Percentiles rank a stretch among this genome's conserved stretches.
Evolutionary conservation across 169 alveolate species (phyloP).

Genomic region (Neospora caninum): DNA sequence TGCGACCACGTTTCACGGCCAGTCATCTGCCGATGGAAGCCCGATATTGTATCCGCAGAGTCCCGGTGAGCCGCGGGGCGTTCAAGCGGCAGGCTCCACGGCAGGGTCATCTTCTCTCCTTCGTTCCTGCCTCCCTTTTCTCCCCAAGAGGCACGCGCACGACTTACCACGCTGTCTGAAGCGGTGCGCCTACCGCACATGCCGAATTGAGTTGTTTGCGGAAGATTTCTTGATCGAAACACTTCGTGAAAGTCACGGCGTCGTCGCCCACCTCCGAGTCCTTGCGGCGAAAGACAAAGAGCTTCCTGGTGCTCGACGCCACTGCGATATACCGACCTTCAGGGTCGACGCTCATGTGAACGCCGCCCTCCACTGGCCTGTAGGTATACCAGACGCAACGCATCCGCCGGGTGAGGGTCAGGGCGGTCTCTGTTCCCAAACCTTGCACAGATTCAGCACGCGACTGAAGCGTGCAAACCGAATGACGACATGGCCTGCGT

Average conservation of each 20-base stretch:
- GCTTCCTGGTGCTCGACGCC: constrained; percentile 12
- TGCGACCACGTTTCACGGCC: too few relatives aligned
- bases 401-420: background rate
- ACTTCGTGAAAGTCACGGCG: background rate
- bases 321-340: constrained; percentile 21
- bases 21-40: too few relatives aligned
- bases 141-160: background rate
- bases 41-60: too few relatives aligned
- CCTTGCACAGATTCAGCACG: too few relatives aligned
- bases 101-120: too few relatives aligned
- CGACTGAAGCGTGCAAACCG: too few relatives aligned
- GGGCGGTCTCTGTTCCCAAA: background rate
- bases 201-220: constrained; percentile 18
- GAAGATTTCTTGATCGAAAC: constrained; percentile 24
- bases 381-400: background rate
- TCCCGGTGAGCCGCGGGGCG: too few relatives aligned
- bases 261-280: background rate
- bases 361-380: constrained; percentile 10
- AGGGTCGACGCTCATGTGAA: constrained; percentile 10
- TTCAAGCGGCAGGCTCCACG: too few relatives aligned
- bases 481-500: too few relatives aligned
- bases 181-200: background rate
- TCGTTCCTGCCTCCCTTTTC: too few relatives aligned
- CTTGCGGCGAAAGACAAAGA: background rate
- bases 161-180: constrained; percentile 34